Evolutionary conservation across 148 eudicot species (phyloP).

Genomic region (Arctostaphylos glauca): DNA sequence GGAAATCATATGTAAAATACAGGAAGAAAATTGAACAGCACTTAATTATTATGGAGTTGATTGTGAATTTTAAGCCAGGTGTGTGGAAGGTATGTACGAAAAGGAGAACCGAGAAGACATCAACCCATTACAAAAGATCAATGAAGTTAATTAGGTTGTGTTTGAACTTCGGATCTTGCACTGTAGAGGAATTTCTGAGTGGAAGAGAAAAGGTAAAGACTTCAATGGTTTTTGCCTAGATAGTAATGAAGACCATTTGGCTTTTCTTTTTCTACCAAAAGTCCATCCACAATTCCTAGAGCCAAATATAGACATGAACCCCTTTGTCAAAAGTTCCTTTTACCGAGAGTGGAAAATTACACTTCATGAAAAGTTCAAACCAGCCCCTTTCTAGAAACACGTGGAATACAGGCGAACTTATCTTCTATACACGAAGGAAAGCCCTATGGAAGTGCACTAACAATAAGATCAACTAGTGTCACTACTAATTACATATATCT

Average conservation of each 20-base stretch:
- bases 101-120: background rate
- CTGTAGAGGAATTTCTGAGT: background rate
- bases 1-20: background rate
- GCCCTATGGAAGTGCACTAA: too few relatives aligned
- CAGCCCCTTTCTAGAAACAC: too few relatives aligned
- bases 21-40: background rate
- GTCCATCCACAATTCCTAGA: background rate
- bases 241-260: slow-evolving; percentile 1
- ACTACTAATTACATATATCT: background rate
- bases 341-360: too few relatives aligned
- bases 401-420: too few relatives aligned
- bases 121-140: background rate
- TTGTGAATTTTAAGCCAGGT: background rate
- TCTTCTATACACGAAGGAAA: too few relatives aligned
- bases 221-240: background rate
- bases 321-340: background rate
- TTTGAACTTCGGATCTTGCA: background rate
- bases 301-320: background rate
- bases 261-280: background rate
- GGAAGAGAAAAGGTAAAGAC: background rate
- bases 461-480: background rate
- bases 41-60: background rate
- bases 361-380: too few relatives aligned
- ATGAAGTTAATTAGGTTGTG: background rate
- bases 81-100: background rate